Evolutionary conservation across 768 basidiomycete species (phyloP).

Genomic region (Leucocoprinus leucothites): DNA sequence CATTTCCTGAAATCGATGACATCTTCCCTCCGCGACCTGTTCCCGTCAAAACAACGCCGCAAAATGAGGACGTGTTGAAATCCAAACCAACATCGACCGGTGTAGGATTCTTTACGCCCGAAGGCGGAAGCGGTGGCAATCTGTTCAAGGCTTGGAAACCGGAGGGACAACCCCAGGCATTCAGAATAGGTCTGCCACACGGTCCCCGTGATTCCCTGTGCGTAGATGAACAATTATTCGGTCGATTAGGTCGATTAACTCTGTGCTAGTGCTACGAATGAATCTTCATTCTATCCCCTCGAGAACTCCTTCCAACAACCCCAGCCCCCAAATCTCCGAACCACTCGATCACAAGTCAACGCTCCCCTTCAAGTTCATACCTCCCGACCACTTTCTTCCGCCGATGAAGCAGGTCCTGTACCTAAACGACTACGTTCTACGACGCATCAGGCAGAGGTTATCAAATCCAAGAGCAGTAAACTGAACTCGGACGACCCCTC

Average conservation of each 20-base stretch:
- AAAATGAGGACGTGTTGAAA: conserved; percentile 48
- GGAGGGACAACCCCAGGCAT: conserved; percentile 48
- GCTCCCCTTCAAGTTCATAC: conserved; percentile 44
- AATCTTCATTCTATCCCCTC: conserved; percentile 40
- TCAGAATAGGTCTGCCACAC: conserved; percentile 51
- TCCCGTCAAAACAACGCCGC: conserved; percentile 50
- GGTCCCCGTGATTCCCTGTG: conserved; percentile 66
- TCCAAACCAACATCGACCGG: conserved; percentile 57
- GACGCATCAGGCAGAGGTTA: conserved; percentile 47
- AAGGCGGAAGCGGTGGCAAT: conserved; percentile 50
- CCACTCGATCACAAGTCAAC: conserved; percentile 38
- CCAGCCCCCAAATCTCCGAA: conserved; percentile 32
- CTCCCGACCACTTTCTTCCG: conserved; percentile 74
- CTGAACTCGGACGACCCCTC: conserved; percentile 62
- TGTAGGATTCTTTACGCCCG: conserved; percentile 76
- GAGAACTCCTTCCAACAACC: conserved; percentile 54
- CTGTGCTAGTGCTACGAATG: conserved; percentile 48
- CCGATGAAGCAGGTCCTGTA: conserved; percentile 78
- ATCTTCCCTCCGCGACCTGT: conserved; percentile 63
- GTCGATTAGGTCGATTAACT: neutral
- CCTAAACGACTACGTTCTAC: conserved; percentile 73
- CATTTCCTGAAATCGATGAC: conserved; percentile 68
- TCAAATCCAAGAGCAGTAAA: conserved; percentile 61
- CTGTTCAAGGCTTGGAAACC: conserved; percentile 58
- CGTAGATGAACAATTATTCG: conserved; percentile 19